These are phyloP conservation scores for Mycena capillaripes DNA, from an alignment of 768 basidiomycete genomes.

Conservation along the genomic window DNA sequence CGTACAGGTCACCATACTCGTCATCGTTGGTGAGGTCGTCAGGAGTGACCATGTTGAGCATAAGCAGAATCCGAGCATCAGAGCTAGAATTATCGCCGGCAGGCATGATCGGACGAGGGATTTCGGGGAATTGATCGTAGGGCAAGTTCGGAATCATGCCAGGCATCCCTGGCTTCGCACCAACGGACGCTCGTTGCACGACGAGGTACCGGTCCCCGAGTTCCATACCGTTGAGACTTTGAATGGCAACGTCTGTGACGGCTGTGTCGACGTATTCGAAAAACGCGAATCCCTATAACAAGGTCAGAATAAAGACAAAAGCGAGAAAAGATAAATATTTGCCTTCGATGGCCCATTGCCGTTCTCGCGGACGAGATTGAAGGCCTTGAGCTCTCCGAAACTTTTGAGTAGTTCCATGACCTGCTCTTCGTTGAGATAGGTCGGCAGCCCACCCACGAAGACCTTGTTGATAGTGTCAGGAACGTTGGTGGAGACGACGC, in stretches of 20 bases:
- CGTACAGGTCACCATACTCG: slow-evolving; percentile 94
- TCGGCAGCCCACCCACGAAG: slow-evolving; percentile 95
- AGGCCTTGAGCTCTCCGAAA: slow-evolving; percentile 97
- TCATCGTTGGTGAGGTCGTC: slow-evolving; percentile 93
- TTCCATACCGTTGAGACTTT: slow-evolving; percentile 97
- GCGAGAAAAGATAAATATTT: slow-evolving; percentile 28
- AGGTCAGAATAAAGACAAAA: slow-evolving; percentile 17
- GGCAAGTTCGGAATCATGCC: slow-evolving; percentile 79
- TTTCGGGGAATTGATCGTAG: slow-evolving; percentile 85
- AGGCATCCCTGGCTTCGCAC: slow-evolving; percentile 81
- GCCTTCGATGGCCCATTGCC: slow-evolving; percentile 92
- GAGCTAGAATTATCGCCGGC: slow-evolving; percentile 74
- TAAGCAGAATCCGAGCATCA: slow-evolving; percentile 89
- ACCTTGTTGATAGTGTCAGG: slow-evolving; percentile 98
- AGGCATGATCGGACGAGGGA: slow-evolving; percentile 91
- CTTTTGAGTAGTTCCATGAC: slow-evolving; percentile 98
- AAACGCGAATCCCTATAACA: slow-evolving; percentile 93
- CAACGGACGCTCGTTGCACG: slow-evolving; percentile 96
- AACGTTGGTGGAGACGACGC: slow-evolving; percentile 96
- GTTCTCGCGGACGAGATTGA: slow-evolving; percentile 97
- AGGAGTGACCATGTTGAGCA: slow-evolving; percentile 98
- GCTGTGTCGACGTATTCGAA: slow-evolving; percentile 94
- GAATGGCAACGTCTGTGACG: slow-evolving; percentile 96
- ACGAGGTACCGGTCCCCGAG: slow-evolving; percentile 96
- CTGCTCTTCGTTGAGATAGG: slow-evolving; percentile 97